phyloP scores from a whole-genome alignment of 768 basidiomycete genomes.

The Suillus subluteus region DNA sequence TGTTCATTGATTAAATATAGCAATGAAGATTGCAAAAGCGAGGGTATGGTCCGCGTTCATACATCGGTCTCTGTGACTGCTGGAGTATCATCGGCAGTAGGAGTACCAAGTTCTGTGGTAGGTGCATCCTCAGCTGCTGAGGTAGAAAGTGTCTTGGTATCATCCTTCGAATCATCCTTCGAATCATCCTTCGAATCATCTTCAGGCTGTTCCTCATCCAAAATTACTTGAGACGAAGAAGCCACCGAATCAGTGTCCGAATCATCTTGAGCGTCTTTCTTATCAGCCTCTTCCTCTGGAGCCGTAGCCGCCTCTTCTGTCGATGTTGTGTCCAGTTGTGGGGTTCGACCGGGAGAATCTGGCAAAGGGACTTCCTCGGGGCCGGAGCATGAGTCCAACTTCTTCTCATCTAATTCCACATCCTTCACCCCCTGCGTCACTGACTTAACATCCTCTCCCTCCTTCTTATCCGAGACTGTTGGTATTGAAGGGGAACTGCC shows the following conservation, averaged over 20 bases:
- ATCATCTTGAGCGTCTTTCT: constrained; percentile 19
- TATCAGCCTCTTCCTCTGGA: constrained; percentile 14
- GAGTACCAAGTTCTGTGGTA: constrained; percentile 12
- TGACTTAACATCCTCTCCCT: constrained; percentile 61
- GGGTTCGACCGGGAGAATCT: constrained; percentile 37
- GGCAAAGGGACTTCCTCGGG: constrained; percentile 43
- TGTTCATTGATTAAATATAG: constrained; percentile 4
- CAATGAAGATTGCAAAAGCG: neutral
- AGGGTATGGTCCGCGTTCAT: constrained; percentile 1
- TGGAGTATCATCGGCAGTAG: constrained; percentile 16
- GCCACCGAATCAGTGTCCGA: constrained; percentile 23
- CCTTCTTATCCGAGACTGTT: constrained; percentile 31
- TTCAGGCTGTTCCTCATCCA: constrained; percentile 12
- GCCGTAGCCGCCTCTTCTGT: constrained; percentile 13
- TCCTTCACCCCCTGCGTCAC: constrained; percentile 72
- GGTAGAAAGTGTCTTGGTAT: constrained; percentile 9
- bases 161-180: constrained; percentile 10
- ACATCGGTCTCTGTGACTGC: constrained; percentile 10
- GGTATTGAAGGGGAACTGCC: constrained; percentile 28
- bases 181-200: constrained; percentile 12
- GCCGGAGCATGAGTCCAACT: constrained; percentile 14
- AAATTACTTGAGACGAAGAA: constrained; percentile 23
- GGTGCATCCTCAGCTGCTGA: constrained; percentile 13
- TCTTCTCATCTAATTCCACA: constrained; percentile 59
- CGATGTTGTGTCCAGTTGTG: constrained; percentile 19